A percentile compares a stretch with the other conserved stretches of the same genome.
phyloP scores from a whole-genome alignment of 225 moss, liverwort and hornwort species.

The Sphagnum contortum region DNA sequence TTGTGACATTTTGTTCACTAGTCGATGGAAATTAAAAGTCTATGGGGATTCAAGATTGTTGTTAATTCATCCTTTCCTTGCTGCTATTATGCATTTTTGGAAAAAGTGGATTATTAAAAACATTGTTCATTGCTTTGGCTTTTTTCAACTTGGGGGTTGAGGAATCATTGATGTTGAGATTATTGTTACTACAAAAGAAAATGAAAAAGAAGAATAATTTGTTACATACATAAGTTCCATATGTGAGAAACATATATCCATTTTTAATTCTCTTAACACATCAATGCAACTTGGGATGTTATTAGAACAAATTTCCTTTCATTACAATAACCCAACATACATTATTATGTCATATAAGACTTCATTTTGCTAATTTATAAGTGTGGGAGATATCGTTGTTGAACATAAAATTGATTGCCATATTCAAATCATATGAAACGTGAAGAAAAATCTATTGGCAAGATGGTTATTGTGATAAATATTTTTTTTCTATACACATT shows the following conservation, averaged over 20 bases:
- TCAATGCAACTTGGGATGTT: background rate
- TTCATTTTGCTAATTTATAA: too few relatives aligned
- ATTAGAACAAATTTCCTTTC: background rate
- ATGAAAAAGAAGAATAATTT: background rate
- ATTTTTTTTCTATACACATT: too few relatives aligned
- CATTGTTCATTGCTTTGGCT: conserved; percentile 13
- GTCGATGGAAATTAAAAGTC: background rate
- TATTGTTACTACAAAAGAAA: background rate
- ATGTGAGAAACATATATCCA: background rate
- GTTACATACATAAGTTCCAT: background rate
- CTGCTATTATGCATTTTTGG: conserved; percentile 5
- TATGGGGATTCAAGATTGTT: conserved; percentile 10
- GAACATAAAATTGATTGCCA: too few relatives aligned
- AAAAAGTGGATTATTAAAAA: conserved; percentile 12
- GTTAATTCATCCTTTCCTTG: conserved; percentile 5
- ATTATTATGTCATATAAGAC: background rate
- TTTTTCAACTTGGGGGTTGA: conserved; percentile 13
- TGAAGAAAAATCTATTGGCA: too few relatives aligned
- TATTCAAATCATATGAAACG: too few relatives aligned
- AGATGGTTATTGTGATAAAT: too few relatives aligned
- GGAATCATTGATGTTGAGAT: conserved; percentile 17
- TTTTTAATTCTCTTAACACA: background rate
- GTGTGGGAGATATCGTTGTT: too few relatives aligned
- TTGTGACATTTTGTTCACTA: conserved; percentile 4
- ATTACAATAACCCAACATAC: conserved; percentile 6